Evolutionary conservation across 2,329 filamentous ascomycete species (phyloP).

Genomic region (Akanthomyces lecanii): DNA sequence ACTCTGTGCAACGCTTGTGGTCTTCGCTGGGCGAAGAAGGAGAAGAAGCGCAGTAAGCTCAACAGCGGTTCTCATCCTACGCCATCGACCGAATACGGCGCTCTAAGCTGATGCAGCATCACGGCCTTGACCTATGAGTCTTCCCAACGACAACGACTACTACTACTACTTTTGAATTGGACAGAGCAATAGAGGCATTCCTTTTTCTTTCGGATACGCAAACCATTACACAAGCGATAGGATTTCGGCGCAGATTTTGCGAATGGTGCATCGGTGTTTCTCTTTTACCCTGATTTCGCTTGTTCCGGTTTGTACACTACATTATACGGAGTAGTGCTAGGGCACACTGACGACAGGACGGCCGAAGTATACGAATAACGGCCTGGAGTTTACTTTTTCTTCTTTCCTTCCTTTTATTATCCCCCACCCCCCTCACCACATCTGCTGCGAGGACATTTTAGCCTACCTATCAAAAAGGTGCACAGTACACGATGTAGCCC

Average conservation of each 20-base stretch:
- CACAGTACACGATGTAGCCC: slow-evolving; percentile 7
- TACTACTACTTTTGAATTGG: background rate
- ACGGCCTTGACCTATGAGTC: slow-evolving; percentile 2
- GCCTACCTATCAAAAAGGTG: background rate
- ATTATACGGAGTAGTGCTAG: slow-evolving; percentile 22
- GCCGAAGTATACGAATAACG: slow-evolving; percentile 12
- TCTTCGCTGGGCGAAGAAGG: slow-evolving; percentile 70
- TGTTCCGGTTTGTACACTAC: slow-evolving; percentile 18
- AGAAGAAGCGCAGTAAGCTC: slow-evolving; percentile 59
- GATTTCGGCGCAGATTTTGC: slow-evolving; percentile 9
- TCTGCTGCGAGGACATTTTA: background rate
- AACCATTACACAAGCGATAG: slow-evolving; percentile 5
- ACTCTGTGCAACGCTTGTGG: slow-evolving; percentile 95
- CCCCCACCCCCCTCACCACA: background rate
- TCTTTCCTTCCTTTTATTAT: background rate
- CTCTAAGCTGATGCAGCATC: slow-evolving; percentile 17
- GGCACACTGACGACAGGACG: background rate
- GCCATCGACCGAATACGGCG: slow-evolving; percentile 23
- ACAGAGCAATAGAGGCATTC: background rate
- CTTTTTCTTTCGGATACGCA: background rate
- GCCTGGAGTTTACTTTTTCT: background rate
- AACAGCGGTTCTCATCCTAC: slow-evolving; percentile 20
- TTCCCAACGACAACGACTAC: background rate
- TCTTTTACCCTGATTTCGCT: background rate
- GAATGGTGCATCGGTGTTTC: slow-evolving; percentile 1